Evolutionary conservation across 1,139 yeast genomes (phyloP).

Genomic region (Taiozyma onychis): DNA sequence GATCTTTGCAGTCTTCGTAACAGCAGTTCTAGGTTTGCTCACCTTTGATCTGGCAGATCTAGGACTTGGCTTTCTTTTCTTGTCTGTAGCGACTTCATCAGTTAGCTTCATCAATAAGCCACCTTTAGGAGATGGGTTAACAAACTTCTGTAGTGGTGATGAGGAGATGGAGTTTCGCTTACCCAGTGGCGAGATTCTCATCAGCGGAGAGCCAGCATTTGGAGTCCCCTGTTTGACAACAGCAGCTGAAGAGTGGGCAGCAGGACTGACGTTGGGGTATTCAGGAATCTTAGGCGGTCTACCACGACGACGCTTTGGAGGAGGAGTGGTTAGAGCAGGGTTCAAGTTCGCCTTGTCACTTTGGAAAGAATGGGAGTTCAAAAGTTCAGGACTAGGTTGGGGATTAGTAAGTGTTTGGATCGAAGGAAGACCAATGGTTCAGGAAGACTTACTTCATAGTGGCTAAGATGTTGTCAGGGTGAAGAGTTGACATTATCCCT

Average conservation of each 20-base stretch:
- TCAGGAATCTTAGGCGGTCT: conserved; percentile 20
- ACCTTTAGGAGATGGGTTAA: conserved; percentile 22
- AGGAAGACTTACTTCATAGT: conserved; percentile 5
- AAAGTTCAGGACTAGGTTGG: background rate
- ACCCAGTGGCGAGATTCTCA: conserved; percentile 22
- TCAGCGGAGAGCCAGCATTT: conserved; percentile 20
- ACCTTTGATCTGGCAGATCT: background rate
- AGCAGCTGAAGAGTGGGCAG: conserved; percentile 23
- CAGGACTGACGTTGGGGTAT: conserved; percentile 13
- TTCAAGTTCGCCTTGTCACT: background rate
- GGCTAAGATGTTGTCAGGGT: background rate
- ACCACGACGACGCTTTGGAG: conserved; percentile 25
- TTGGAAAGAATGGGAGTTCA: background rate
- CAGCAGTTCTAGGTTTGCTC: background rate
- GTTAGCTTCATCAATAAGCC: conserved; percentile 18
- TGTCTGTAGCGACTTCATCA: background rate
- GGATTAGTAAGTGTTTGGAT: conserved; percentile 1
- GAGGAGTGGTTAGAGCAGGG: conserved; percentile 11
- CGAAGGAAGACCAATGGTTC: background rate
- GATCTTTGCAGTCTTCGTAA: conserved; percentile 7
- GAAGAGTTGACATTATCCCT: background rate
- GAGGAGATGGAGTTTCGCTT: conserved; percentile 3
- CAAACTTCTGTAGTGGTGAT: conserved; percentile 13
- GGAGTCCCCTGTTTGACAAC: conserved; percentile 24
- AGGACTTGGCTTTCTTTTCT: background rate